These are phyloP conservation scores for Cladosporium sp. DNA, from an alignment of 2,329 filamentous ascomycete species.

Conservation along the genomic window DNA sequence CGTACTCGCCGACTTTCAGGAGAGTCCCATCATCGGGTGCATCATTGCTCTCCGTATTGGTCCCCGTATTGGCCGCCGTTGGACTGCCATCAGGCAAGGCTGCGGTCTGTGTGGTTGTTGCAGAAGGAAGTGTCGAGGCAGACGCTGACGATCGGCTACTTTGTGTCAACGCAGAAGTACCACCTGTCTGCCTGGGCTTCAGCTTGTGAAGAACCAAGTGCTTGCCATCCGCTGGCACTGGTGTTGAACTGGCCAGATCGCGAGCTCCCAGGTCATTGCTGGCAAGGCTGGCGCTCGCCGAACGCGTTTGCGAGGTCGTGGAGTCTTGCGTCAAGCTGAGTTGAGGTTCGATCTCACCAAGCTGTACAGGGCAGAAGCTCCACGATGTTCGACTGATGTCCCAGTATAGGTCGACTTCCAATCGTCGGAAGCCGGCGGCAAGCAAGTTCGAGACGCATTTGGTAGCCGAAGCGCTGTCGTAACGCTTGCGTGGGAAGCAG, in stretches of 20 bases:
- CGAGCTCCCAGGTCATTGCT: slow-evolving; percentile 11
- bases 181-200: slow-evolving; percentile 4
- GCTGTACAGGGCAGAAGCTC: slow-evolving; percentile 61
- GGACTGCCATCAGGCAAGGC: background rate
- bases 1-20: slow-evolving; percentile 51
- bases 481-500: slow-evolving; percentile 59
- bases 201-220: background rate
- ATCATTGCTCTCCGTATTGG: slow-evolving; percentile 18
- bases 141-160: background rate
- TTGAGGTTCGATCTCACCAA: slow-evolving; percentile 33
- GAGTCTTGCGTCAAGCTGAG: slow-evolving; percentile 1
- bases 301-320: slow-evolving; percentile 13
- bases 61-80: slow-evolving; percentile 14
- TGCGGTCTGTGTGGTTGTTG: slow-evolving; percentile 2
- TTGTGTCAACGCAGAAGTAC: background rate
- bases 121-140: background rate
- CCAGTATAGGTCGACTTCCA: slow-evolving; percentile 66
- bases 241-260: background rate
- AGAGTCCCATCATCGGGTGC: slow-evolving; percentile 21
- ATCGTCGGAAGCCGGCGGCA: slow-evolving; percentile 57
- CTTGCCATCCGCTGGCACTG: background rate
- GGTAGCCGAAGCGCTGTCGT: slow-evolving; percentile 51
- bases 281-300: slow-evolving; percentile 17
- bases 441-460: slow-evolving; percentile 65
- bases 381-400: slow-evolving; percentile 55